Conservation (phyloP, 768 basidiomycete species). For the Termitomyces heimii region DNA sequence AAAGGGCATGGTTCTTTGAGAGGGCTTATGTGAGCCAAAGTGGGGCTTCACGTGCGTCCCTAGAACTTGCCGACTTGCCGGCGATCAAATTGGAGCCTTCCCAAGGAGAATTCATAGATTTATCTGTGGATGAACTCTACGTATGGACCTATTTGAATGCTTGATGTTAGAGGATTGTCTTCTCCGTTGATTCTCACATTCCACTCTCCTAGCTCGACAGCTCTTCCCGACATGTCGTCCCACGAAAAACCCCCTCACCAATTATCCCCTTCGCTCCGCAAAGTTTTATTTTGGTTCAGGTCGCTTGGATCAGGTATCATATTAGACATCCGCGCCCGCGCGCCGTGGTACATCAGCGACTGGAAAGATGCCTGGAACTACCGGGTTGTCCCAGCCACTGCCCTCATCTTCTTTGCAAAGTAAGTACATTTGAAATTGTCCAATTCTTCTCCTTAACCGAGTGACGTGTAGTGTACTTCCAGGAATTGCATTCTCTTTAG, state of each 20-base stretch:
- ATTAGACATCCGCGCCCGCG: conserved; percentile 62
- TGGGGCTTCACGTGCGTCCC: too few relatives aligned
- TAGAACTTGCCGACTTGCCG: neutral
- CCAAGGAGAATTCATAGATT: neutral
- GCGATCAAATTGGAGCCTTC: neutral
- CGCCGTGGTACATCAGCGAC: conserved; percentile 79
- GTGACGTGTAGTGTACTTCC: conserved; percentile 59
- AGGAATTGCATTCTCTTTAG: conserved; percentile 87
- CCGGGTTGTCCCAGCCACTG: conserved; percentile 81
- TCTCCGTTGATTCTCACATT: neutral
- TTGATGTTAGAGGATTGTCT: neutral
- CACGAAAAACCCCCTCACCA: neutral
- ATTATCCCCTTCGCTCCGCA: neutral
- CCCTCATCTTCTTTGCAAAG: conserved; percentile 84
- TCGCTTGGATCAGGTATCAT: conserved; percentile 56
- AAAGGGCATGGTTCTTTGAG: too few relatives aligned
- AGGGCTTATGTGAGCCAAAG: neutral
- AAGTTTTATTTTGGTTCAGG: conserved; percentile 19
- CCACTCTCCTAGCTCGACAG: neutral
- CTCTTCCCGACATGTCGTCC: neutral
- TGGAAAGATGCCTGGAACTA: conserved; percentile 94
- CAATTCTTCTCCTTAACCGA: neutral
- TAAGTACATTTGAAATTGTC: conserved; percentile 25
- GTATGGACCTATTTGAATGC: neutral
- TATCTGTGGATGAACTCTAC: too few relatives aligned